phyloP scores from a whole-genome alignment of 192 early-diverging fungal species.

The Backusella mclennaniae region DNA sequence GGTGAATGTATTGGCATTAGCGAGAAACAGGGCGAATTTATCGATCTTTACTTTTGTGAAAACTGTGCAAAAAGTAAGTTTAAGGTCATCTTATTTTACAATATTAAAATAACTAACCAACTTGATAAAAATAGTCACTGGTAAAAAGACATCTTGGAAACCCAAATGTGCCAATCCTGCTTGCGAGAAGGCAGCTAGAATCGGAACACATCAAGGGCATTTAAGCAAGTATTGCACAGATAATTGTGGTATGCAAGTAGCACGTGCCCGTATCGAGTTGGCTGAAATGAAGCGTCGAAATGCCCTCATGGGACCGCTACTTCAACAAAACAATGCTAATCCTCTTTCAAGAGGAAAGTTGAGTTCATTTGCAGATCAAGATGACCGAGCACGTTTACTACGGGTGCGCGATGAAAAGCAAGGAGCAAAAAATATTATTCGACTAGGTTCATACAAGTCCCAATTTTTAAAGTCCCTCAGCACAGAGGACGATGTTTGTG shows the following conservation, averaged over 20 bases:
- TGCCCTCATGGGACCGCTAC: not conserved
- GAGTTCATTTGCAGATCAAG: slow-evolving; percentile 41
- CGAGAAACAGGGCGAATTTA: slow-evolving; percentile 46
- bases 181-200: slow-evolving; percentile 40
- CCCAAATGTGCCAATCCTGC: slow-evolving; percentile 41
- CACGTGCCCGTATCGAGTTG: slow-evolving; percentile 37
- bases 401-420: slow-evolving; percentile 37
- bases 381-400: slow-evolving; percentile 42
- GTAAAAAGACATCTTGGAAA: slow-evolving; percentile 42
- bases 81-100: not conserved
- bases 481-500: slow-evolving; percentile 37
- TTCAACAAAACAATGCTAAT: slow-evolving; percentile 9
- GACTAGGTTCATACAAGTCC: slow-evolving; percentile 1
- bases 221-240: slow-evolving; percentile 50
- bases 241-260: slow-evolving; percentile 48
- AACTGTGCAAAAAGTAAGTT: slow-evolving; percentile 40
- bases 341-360: slow-evolving; percentile 35
- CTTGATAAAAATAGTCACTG: slow-evolving; percentile 33
- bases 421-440: slow-evolving; percentile 11
- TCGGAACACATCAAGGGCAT: slow-evolving; percentile 19
- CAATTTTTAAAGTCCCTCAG: slow-evolving; percentile 15
- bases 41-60: slow-evolving; percentile 68
- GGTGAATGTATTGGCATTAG: slow-evolving; percentile 66
- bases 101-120: no score
- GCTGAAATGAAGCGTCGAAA: slow-evolving; percentile 34